Evolutionary conservation across 495 filamentous ascomycete species (phyloP).

Genomic region (Beverwykella pulmonaria): DNA sequence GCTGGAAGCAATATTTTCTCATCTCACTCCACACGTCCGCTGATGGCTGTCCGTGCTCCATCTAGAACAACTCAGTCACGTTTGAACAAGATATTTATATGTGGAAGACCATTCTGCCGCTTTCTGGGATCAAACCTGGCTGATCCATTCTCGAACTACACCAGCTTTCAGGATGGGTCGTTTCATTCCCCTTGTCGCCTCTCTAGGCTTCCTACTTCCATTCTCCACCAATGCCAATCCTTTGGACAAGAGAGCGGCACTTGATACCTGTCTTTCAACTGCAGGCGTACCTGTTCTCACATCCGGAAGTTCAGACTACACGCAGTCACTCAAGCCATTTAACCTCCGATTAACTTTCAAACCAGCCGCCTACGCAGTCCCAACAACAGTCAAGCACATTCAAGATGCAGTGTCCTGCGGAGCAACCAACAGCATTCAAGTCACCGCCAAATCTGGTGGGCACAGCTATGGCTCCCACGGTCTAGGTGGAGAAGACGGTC

Average conservation of each 20-base stretch:
- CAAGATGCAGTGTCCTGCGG: slow-evolving; percentile 64
- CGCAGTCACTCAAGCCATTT: slow-evolving; percentile 49
- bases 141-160: slow-evolving; percentile 9
- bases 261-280: slow-evolving; percentile 22
- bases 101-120: neutral
- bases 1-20: neutral
- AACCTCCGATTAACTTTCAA: slow-evolving; percentile 65
- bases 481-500: slow-evolving; percentile 57
- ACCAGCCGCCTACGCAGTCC: slow-evolving; percentile 66
- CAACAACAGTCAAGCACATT: slow-evolving; percentile 60
- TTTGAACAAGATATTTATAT: slow-evolving; percentile 1
- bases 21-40: slow-evolving; percentile 3
- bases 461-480: slow-evolving; percentile 69
- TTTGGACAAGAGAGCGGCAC: slow-evolving; percentile 17
- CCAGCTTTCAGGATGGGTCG: slow-evolving; percentile 4
- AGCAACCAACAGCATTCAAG: slow-evolving; percentile 55
- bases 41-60: neutral
- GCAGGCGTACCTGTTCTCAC: slow-evolving; percentile 8
- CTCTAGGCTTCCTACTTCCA: slow-evolving; percentile 10
- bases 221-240: slow-evolving; percentile 5
- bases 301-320: slow-evolving; percentile 15
- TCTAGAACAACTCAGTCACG: neutral
- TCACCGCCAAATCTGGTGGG: slow-evolving; percentile 71
- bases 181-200: slow-evolving; percentile 9
- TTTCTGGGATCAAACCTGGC: slow-evolving; percentile 3